phyloP scores from a whole-genome alignment of 257 asterid genomes.

The Cynanchum wilfordii region DNA sequence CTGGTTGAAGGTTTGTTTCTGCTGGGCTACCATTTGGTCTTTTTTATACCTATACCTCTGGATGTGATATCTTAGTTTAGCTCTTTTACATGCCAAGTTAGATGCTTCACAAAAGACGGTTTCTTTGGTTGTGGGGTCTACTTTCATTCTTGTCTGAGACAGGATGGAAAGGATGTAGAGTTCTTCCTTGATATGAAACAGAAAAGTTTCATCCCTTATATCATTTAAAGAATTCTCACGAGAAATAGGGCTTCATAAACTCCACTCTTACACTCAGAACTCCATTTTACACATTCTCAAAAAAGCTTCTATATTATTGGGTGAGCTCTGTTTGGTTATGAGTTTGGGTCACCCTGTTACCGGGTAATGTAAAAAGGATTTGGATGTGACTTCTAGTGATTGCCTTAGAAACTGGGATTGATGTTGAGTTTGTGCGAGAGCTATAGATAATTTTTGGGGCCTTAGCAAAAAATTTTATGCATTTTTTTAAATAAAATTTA shows the following conservation, averaged over 20 bases:
- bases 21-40: background rate
- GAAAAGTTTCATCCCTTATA: background rate
- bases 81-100: background rate
- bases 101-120: background rate
- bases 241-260: background rate
- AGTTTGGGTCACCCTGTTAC: background rate
- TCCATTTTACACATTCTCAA: too few relatives aligned
- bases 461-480: too few relatives aligned
- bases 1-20: slow-evolving; percentile 79
- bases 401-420: background rate
- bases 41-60: background rate
- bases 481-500: too few relatives aligned
- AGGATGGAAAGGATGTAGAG: background rate
- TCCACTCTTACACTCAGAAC: too few relatives aligned
- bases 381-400: background rate
- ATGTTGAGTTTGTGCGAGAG: too few relatives aligned
- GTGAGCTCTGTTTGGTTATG: background rate
- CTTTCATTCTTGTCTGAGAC: background rate
- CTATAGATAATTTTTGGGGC: too few relatives aligned
- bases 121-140: background rate
- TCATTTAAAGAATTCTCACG: background rate
- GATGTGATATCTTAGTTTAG: background rate
- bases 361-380: background rate
- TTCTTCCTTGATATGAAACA: background rate
- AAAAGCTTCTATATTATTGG: too few relatives aligned